Evolutionary conservation across 805 yeast species (phyloP).

Genomic region (Starmerella apis): DNA sequence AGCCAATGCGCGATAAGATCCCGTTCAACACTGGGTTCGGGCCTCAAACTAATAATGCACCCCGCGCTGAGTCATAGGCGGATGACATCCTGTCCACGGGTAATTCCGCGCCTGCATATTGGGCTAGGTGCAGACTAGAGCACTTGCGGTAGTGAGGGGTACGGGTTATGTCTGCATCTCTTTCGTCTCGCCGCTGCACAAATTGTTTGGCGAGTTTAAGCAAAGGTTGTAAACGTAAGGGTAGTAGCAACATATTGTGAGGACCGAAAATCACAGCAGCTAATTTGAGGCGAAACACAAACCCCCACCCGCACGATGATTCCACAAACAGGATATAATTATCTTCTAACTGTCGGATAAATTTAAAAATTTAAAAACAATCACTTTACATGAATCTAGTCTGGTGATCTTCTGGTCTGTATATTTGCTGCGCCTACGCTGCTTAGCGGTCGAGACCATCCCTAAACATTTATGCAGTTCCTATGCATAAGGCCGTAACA

Average conservation of each 20-base stretch:
- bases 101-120: background rate
- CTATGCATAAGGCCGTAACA: background rate
- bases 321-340: too few species aligned
- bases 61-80: slow-evolving; percentile 5
- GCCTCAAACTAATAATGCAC: background rate
- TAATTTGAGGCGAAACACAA: too few species aligned
- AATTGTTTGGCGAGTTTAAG: background rate
- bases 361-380: too few species aligned
- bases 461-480: too few species aligned
- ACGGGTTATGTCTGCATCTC: background rate
- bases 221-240: background rate
- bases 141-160: background rate
- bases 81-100: background rate
- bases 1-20: slow-evolving; percentile 2
- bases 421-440: too few species aligned
- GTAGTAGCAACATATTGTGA: too few species aligned
- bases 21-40: slow-evolving; percentile 2
- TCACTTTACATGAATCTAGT: too few species aligned
- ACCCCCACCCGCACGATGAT: too few species aligned
- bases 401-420: too few species aligned
- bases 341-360: background rate
- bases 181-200: background rate
- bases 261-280: too few species aligned
- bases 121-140: background rate
- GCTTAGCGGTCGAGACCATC: too few species aligned